These are phyloP conservation scores for Lolium multiflorum DNA, from an alignment of 176 grass and related monocot genomes.

Conservation along the genomic window DNA sequence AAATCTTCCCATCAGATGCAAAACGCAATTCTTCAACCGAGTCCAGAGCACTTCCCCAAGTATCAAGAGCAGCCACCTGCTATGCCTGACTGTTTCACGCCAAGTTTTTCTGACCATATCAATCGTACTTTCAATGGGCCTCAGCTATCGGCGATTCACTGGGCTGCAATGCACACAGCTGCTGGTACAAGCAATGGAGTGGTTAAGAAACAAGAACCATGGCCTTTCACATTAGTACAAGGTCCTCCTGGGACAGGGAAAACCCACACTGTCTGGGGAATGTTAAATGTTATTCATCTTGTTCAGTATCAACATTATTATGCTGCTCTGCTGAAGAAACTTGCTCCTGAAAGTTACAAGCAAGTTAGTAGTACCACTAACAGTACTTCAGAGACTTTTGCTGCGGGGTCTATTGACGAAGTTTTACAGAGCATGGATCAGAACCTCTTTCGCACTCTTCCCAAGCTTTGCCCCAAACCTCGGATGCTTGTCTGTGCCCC, in stretches of 20 bases:
- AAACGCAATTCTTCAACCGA: constrained; percentile 97
- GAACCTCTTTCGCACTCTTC: constrained; percentile 88
- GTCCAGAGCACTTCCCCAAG: constrained; percentile 95
- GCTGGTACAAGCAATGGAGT: constrained; percentile 82
- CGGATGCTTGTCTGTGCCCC: constrained; percentile 98
- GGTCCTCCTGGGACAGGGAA: constrained; percentile 97
- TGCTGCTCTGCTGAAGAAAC: constrained; percentile 92
- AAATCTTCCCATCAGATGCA: constrained; percentile 78
- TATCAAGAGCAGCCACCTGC: constrained; percentile 92
- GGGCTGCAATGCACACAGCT: constrained; percentile 99
- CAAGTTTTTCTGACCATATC: constrained; percentile 85
- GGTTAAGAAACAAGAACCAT: constrained; percentile 91
- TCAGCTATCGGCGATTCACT: constrained; percentile 96
- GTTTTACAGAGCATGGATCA: constrained; percentile 98
- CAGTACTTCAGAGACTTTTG: constrained; percentile 57
- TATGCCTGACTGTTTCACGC: constrained; percentile 96
- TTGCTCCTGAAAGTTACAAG: constrained; percentile 99
- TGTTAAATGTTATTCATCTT: constrained; percentile 99
- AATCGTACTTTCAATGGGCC: constrained; percentile 87
- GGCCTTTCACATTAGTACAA: constrained; percentile 99
- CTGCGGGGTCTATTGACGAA: constrained; percentile 93
- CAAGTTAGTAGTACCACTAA: constrained; percentile 63
- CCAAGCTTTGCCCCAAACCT: constrained; percentile 98
- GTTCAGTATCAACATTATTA: constrained; percentile 99
- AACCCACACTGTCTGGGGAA: constrained; percentile 99